These are phyloP conservation scores for Colletotrichum sp. DNA, from an alignment of 2,329 filamentous ascomycete genomes.

Conservation along the genomic window DNA sequence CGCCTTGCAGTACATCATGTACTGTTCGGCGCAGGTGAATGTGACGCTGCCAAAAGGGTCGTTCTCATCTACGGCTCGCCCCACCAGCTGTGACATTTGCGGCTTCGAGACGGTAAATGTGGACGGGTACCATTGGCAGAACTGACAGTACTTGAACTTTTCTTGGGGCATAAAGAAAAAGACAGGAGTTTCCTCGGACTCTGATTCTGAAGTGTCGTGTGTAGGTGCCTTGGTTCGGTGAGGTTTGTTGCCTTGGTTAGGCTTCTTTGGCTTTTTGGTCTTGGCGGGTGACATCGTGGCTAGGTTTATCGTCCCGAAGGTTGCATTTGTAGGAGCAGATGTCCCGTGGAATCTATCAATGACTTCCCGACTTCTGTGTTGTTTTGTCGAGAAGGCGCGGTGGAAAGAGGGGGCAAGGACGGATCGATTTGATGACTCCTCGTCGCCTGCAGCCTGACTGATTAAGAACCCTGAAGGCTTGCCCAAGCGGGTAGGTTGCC, in stretches of 20 bases:
- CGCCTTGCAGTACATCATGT: constrained; percentile 49
- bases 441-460: background rate
- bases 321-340: background rate
- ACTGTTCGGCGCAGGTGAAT: constrained; percentile 43
- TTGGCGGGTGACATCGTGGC: background rate
- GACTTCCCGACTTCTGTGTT: background rate
- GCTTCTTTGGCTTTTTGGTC: background rate
- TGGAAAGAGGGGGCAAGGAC: background rate
- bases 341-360: background rate
- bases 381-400: background rate
- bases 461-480: background rate
- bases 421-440: background rate
- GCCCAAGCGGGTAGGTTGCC: rapidly evolving
- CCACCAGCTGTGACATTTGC: constrained; percentile 31
- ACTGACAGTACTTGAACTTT: constrained; percentile 29
- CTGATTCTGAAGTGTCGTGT: background rate
- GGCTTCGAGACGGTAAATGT: constrained; percentile 31
- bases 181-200: background rate
- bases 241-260: background rate
- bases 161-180: constrained; percentile 37
- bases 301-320: rapidly evolving
- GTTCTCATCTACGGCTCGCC: constrained; percentile 23
- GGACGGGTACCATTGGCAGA: constrained; percentile 40
- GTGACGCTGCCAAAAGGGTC: constrained; percentile 24
- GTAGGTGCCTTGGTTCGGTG: background rate